Base-by-base conservation (phyloP, 2,329 filamentous ascomycete genomes). In the Colletotrichum aenigma region DNA sequence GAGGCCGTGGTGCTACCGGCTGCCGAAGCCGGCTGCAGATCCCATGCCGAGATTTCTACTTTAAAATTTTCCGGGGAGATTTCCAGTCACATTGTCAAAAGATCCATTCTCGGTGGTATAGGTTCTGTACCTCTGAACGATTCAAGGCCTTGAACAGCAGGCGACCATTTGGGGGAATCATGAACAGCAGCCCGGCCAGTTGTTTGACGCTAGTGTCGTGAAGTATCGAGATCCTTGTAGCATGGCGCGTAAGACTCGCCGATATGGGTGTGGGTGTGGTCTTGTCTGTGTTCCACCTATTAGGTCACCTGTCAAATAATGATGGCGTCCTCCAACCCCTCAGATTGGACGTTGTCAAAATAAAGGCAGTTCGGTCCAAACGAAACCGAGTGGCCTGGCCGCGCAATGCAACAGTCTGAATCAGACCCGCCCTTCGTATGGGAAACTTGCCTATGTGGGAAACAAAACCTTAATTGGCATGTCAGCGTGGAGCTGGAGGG, bases 281-380 rank as follows among this genome's bases (percentile, higher is more conserved):
- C 43, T 48, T 48, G 43, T 21, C 43, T 48, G 43, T 21, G 43
- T 48, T 48, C 43, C 43, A 13, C n/a, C 43, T 21, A 21, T 48
- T 48, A 21, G 43, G 43, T 48, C 43, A 48, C 43, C 43, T 48
- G 43, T 48, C 43, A 48, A 21, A 48, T 21, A 48, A 21, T 21
- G 6, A 48, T 48, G 43, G 43, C 43, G 43, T 48, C 43, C 43
- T 48, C 43, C n/a, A 48, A 21, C n/a, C 43, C n/a, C 43, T 48
- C 43, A 21, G 43, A 48, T 48, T 48, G 43, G 43, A 21, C 43
- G 43, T 21, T 48, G 43, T 48, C 43, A 48, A 13, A 48, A 48
- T 48, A 48, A 48, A 48, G 43, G 43, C 43, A 48, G n/a, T 48
- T 48, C 43, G 43, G 43, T 48, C 43, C n/a, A 48, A 48, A 48